A percentile compares a stretch with the other conserved stretches of the same genome.
These are phyloP conservation scores for Kurtzmaniella quercitrusa DNA, from an alignment of 1,139 yeast species.

Conservation along the genomic window DNA sequence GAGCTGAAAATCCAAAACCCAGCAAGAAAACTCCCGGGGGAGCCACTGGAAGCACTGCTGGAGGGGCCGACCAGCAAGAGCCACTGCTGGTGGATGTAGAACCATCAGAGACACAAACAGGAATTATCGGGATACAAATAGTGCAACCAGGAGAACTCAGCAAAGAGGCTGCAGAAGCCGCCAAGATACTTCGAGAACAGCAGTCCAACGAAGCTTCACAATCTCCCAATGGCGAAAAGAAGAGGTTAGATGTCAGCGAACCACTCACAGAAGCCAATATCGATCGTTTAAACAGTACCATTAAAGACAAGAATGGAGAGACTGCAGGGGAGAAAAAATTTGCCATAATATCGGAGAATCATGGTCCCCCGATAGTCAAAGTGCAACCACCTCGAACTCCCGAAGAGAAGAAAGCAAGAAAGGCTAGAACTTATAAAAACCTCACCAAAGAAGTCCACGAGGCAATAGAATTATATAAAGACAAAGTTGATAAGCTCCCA, in stretches of 20 bases:
- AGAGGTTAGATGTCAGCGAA: constrained; percentile 12
- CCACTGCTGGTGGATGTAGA: not conserved
- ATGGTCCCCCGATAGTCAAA: not conserved
- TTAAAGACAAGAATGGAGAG: constrained; percentile 2
- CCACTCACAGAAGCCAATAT: constrained; percentile 31
- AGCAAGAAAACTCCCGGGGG: constrained; percentile 12
- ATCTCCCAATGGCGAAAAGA: not conserved
- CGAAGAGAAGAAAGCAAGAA: constrained; percentile 17
- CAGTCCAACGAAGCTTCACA: not conserved
- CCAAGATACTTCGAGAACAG: constrained; percentile 1
- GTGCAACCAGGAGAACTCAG: constrained; percentile 7
- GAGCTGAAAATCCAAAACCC: constrained; percentile 39
- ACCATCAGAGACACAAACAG: too few species aligned
- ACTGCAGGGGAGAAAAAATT: not conserved
- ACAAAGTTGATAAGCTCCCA: constrained; percentile 64
- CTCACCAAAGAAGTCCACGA: constrained; percentile 58
- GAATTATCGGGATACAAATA: too few species aligned
- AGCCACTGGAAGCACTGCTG: constrained; percentile 1
- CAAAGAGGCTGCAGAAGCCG: constrained; percentile 1
- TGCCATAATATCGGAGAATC: not conserved
- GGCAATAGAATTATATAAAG: constrained; percentile 69
- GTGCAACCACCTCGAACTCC: constrained; percentile 1
- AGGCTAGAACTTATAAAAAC: constrained; percentile 36
- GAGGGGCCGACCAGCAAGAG: not conserved
- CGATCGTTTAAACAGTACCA: constrained; percentile 18